These are phyloP conservation scores for Talaromyces sp. DNA, from an alignment of 2,329 filamentous ascomycete genomes.

Conservation along the genomic window DNA sequence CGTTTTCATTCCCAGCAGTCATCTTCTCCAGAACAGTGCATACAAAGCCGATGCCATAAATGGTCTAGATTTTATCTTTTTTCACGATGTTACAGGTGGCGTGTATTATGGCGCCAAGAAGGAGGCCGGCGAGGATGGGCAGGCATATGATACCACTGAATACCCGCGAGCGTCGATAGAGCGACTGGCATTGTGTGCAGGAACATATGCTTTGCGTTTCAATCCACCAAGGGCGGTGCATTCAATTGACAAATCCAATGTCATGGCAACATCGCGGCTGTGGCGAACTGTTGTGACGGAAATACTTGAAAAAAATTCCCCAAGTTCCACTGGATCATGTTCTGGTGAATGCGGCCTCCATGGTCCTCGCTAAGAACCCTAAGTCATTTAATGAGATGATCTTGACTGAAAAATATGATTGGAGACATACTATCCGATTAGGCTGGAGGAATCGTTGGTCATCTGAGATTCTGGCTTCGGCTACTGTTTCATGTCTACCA, in stretches of 20 bases:
- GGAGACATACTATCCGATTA: constrained; percentile 88
- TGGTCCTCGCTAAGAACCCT: constrained; percentile 87
- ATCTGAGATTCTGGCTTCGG: background rate
- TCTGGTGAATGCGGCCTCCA: constrained; percentile 81
- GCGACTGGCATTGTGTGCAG: constrained; percentile 74
- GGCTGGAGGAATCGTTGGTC: constrained; percentile 68
- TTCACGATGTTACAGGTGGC: constrained; percentile 55
- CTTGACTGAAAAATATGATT: constrained; percentile 80
- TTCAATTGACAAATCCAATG: constrained; percentile 86
- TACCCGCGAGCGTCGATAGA: constrained; percentile 78
- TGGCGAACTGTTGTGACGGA: constrained; percentile 79
- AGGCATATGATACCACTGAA: constrained; percentile 68
- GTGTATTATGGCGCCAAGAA: constrained; percentile 38
- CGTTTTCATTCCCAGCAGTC: background rate
- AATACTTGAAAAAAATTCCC: constrained; percentile 77
- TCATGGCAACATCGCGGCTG: constrained; percentile 75
- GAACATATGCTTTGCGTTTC: constrained; percentile 66
- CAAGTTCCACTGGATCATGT: constrained; percentile 75
- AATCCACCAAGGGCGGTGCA: constrained; percentile 64
- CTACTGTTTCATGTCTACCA: background rate
- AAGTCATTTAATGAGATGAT: constrained; percentile 76
- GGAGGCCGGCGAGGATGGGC: constrained; percentile 11
- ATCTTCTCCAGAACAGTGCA: background rate
- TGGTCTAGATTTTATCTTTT: constrained; percentile 53
- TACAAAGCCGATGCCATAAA: constrained; percentile 56